These are phyloP conservation scores for Aureobasidium sp. DNA, from an alignment of 2,329 filamentous ascomycete species.

Conservation along the genomic window DNA sequence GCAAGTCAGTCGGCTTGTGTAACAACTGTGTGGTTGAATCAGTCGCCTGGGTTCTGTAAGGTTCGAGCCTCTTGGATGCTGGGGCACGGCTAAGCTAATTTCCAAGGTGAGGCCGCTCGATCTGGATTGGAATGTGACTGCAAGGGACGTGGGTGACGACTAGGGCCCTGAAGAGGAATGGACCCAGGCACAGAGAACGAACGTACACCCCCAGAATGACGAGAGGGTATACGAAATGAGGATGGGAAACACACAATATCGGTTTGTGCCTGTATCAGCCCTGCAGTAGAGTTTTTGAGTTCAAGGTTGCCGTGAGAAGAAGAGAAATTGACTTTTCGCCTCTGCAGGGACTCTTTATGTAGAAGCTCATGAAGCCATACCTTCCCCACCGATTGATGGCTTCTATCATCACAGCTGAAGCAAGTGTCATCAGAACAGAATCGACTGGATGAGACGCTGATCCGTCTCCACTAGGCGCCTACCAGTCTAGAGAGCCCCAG, in stretches of 20 bases:
- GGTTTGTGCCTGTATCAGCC: conserved; percentile 9
- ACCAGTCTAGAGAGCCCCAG: background rate
- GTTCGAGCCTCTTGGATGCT: conserved; percentile 1
- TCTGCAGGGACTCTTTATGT: conserved; percentile 15
- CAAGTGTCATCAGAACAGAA: background rate
- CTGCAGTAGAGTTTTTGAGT: background rate
- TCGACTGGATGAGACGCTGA: background rate
- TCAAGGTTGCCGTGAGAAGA: background rate
- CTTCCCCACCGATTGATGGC: background rate
- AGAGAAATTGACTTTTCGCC: background rate
- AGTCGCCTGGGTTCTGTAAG: background rate
- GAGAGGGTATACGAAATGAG: background rate
- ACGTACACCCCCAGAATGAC: conserved; percentile 7
- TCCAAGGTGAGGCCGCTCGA: conserved; percentile 4
- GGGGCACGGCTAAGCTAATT: conserved; percentile 13
- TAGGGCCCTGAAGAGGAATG: conserved; percentile 14
- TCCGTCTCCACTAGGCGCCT: conserved; percentile 3
- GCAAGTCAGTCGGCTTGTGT: background rate
- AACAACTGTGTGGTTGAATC: background rate
- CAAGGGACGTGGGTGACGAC: background rate
- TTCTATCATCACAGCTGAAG: background rate
- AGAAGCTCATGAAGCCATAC: background rate
- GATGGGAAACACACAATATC: background rate
- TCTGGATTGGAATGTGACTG: conserved; percentile 15
- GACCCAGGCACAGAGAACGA: conserved; percentile 11